Percentiles rank a stretch among this genome's conserved stretches.
phyloP scores from a whole-genome alignment of 1,284 basidiomycete genomes.

The Boletus hoseneyae region DNA sequence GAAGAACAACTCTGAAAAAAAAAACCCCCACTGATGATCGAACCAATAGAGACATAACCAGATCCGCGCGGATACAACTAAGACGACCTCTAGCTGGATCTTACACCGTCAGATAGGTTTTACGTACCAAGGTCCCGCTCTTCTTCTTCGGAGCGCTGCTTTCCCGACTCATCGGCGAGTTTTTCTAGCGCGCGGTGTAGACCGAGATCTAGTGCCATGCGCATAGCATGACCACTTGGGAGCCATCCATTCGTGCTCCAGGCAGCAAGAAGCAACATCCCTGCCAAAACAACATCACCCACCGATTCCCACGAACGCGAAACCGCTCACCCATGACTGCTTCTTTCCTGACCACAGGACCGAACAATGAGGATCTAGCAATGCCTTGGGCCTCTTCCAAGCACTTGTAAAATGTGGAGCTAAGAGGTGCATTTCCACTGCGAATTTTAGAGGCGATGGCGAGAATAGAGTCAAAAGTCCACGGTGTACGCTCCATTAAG shows the following conservation, averaged over 20 bases:
- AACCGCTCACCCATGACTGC: constrained; percentile 74
- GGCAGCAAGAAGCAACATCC: constrained; percentile 86
- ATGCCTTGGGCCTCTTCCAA: constrained; percentile 94
- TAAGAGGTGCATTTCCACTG: constrained; percentile 82
- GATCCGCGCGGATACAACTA: constrained; percentile 87
- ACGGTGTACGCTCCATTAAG: constrained; percentile 85
- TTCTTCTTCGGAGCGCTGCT: constrained; percentile 73
- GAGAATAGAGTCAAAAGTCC: constrained; percentile 89
- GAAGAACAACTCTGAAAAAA: constrained; percentile 7
- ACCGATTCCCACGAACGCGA: constrained; percentile 2
- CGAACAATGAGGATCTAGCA: constrained; percentile 87
- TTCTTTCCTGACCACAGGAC: constrained; percentile 89
- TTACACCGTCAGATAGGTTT: constrained; percentile 1
- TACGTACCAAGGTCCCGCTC: constrained; percentile 78
- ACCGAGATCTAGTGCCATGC: constrained; percentile 92
- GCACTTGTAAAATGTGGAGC: constrained; percentile 83
- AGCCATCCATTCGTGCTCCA: constrained; percentile 96
- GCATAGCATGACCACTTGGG: constrained; percentile 88
- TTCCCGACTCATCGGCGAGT: constrained; percentile 70
- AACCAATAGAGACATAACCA: constrained; percentile 96
- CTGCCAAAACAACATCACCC: constrained; percentile 35
- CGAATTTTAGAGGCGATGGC: constrained; percentile 90
- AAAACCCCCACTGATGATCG: constrained; percentile 84
- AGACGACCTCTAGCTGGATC: constrained; percentile 12
- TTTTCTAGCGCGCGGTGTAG: constrained; percentile 88